phyloP scores from a whole-genome alignment of 129 eudicot species.

The Flaveria sonorensis region DNA sequence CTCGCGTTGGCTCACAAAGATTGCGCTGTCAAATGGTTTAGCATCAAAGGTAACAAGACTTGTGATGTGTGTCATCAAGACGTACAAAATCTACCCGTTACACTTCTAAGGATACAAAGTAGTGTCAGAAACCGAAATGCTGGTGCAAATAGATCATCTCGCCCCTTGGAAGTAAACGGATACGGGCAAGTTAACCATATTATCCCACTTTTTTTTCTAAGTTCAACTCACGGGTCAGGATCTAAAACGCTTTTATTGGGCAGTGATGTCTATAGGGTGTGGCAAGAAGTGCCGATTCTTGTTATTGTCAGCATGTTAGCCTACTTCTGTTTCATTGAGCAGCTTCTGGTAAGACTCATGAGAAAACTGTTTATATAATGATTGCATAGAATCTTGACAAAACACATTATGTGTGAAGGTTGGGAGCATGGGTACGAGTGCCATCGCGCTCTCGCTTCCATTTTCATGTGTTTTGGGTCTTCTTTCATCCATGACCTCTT shows the following conservation, averaged over 20 bases:
- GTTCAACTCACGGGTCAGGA: not conserved
- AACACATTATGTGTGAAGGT: conserved; percentile 47
- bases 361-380: not conserved
- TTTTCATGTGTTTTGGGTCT: conserved; percentile 91
- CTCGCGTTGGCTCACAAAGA: conserved; percentile 92
- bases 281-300: conserved; percentile 92
- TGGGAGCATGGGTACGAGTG: conserved; percentile 73
- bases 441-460: conserved; percentile 89
- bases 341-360: conserved; percentile 65
- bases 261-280: conserved; percentile 65
- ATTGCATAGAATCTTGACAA: conserved; percentile 12
- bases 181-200: conserved; percentile 54
- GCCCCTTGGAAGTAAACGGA: conserved; percentile 51
- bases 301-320: conserved; percentile 89
- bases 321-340: conserved; percentile 93
- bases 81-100: conserved; percentile 79
- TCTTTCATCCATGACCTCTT: conserved; percentile 83
- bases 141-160: conserved; percentile 34
- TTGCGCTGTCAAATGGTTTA: conserved; percentile 93
- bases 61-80: conserved; percentile 94
- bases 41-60: conserved; percentile 91
- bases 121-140: conserved; percentile 37
- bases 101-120: conserved; percentile 76
- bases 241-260: conserved; percentile 24
- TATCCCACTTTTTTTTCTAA: not conserved